A percentile compares a stretch with the other conserved stretches of the same genome.
These are phyloP conservation scores for Cladosporium sp. DNA, from an alignment of 2,329 filamentous ascomycete genomes.

Conservation along the genomic window DNA sequence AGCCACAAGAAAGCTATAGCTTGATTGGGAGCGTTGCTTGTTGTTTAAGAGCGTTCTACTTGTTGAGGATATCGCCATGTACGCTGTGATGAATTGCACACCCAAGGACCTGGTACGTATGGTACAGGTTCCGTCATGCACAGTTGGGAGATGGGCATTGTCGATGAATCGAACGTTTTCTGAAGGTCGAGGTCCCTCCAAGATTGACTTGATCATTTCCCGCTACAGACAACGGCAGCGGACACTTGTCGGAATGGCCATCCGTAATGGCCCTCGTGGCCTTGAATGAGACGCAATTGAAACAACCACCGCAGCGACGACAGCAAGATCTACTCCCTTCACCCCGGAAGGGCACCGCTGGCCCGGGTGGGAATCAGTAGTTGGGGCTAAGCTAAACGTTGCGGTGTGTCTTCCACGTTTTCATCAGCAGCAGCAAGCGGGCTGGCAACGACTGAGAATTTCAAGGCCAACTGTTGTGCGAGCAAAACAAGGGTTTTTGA, in stretches of 20 bases:
- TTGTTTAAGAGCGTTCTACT: background rate
- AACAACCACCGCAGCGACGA: slow-evolving; percentile 10
- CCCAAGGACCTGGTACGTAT: background rate
- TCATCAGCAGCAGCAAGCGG: background rate
- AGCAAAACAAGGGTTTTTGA: background rate
- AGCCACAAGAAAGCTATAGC: background rate
- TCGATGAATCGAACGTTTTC: background rate
- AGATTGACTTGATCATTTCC: slow-evolving; percentile 16
- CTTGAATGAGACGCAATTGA: slow-evolving; percentile 5
- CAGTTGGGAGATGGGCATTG: background rate
- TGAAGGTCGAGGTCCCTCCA: slow-evolving; percentile 14
- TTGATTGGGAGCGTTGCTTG: background rate
- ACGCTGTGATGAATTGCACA: background rate
- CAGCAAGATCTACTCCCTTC: slow-evolving; percentile 11
- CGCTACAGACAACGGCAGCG: slow-evolving; percentile 9
- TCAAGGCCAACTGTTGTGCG: background rate
- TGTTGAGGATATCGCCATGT: background rate
- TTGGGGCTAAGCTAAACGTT: slow-evolving; percentile 4
- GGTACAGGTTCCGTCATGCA: slow-evolving; percentile 1
- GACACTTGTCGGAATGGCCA: background rate
- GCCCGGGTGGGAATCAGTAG: background rate
- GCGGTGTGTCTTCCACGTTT: slow-evolving; percentile 16
- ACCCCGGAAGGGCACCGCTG: background rate
- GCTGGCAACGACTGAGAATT: slow-evolving; percentile 1
- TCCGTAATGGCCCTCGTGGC: slow-evolving; percentile 5